phyloP scores from a whole-genome alignment of 2,329 filamentous ascomycete species.

The Colletotrichum echinochloae region DNA sequence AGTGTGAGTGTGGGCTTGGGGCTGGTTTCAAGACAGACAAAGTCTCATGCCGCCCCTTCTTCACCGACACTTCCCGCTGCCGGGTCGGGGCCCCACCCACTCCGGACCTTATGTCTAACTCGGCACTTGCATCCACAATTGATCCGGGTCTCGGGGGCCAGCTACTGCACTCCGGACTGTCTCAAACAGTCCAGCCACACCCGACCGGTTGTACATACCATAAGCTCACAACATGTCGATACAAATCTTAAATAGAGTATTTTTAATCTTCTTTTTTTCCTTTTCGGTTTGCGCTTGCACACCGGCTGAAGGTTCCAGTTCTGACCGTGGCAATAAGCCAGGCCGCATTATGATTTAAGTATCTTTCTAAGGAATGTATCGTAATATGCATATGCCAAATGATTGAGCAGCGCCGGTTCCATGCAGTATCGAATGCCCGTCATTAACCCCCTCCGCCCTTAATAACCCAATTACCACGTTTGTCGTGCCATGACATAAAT shows the following conservation, averaged over 20 bases:
- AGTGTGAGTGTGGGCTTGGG: background rate
- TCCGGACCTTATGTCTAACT: background rate
- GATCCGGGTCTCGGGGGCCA: background rate
- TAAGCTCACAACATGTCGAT: no score
- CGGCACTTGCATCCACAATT: background rate
- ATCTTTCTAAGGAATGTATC: constrained; percentile 39
- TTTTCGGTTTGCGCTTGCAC: background rate
- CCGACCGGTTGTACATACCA: no score
- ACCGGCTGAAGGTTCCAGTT: background rate
- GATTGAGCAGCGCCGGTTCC: constrained; percentile 35
- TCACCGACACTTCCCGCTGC: background rate
- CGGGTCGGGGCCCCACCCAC: background rate
- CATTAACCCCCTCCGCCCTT: background rate
- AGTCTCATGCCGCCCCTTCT: background rate
- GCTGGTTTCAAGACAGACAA: constrained; percentile 1
- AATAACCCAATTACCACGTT: constrained; percentile 18
- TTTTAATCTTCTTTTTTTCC: no score
- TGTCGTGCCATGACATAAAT: background rate
- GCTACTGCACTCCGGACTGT: background rate
- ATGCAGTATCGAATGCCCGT: constrained; percentile 17
- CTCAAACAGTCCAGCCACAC: no score
- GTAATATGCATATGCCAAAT: constrained; percentile 36
- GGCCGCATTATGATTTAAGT: constrained; percentile 29
- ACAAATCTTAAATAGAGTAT: no score
- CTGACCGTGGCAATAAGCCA: constrained; percentile 7